phyloP scores from a whole-genome alignment of 2,329 filamentous ascomycete genomes.

The Ustulina deusta region DNA sequence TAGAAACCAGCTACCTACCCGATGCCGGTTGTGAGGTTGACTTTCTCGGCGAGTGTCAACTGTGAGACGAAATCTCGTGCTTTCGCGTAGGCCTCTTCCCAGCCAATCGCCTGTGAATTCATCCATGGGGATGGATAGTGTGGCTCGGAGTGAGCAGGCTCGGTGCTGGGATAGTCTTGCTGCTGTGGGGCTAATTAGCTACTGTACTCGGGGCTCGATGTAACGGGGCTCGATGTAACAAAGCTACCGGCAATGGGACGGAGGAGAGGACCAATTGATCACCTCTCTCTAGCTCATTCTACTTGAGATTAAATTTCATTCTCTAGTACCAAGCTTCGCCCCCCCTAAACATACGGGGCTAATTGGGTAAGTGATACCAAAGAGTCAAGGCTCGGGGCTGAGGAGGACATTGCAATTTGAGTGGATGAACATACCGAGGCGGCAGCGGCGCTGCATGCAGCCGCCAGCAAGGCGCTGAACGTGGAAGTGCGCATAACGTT shows the following conservation, averaged over 20 bases:
- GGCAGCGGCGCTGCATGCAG: conserved; percentile 35
- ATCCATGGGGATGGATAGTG: conserved; percentile 90
- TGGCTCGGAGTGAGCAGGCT: conserved; percentile 47
- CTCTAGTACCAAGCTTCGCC: background rate
- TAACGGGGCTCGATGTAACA: background rate
- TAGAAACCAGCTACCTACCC: conserved; percentile 70
- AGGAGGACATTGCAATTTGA: background rate
- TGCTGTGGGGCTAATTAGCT: conserved; percentile 25
- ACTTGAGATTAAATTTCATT: conserved; percentile 15
- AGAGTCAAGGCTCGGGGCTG: background rate
- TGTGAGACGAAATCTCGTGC: conserved; percentile 84
- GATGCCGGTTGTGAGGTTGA: conserved; percentile 92
- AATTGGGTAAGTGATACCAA: background rate
- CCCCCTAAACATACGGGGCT: background rate
- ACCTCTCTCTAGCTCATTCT: background rate
- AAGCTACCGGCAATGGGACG: conserved; percentile 4
- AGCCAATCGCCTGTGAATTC: conserved; percentile 76
- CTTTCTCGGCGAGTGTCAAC: conserved; percentile 87
- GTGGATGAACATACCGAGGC: conserved; percentile 36
- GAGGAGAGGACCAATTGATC: conserved; percentile 5
- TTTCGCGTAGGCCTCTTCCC: conserved; percentile 80
- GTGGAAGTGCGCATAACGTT: conserved; percentile 36
- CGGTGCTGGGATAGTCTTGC: conserved; percentile 29
- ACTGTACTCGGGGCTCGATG: background rate
- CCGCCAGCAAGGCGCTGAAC: conserved; percentile 36